These are phyloP conservation scores for Dillenia turbinata DNA, from an alignment of 164 flowering plant genomes.

Conservation along the genomic window DNA sequence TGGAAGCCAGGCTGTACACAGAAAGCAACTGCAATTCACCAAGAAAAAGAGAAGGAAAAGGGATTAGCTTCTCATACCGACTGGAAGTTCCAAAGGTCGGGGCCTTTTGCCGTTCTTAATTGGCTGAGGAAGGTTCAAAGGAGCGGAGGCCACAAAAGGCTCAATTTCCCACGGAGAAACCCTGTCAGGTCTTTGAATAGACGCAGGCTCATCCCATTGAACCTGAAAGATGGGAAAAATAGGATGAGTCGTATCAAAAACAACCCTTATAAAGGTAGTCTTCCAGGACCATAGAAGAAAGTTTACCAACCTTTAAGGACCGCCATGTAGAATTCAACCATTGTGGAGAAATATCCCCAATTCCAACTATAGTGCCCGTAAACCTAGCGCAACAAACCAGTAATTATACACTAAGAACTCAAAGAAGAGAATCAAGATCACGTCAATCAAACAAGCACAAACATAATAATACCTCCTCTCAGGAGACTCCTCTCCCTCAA, in stretches of 20 bases:
- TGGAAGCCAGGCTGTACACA: too few species aligned
- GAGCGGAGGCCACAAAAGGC: constrained; percentile 46
- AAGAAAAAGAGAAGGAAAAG: background rate
- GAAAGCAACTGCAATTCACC: too few species aligned
- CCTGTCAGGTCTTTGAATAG: constrained; percentile 68
- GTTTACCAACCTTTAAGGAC: constrained; percentile 43
- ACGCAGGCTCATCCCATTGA: constrained; percentile 92
- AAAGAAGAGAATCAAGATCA: background rate
- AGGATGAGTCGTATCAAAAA: background rate
- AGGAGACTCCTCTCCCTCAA: constrained; percentile 69
- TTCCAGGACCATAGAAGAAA: background rate
- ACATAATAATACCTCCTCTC: constrained; percentile 51
- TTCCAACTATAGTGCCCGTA: constrained; percentile 57
- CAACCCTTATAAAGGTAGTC: background rate
- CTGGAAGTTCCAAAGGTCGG: constrained; percentile 44
- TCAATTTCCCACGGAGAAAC: constrained; percentile 98
- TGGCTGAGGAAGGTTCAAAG: constrained; percentile 25
- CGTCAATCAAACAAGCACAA: background rate
- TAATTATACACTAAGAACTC: background rate
- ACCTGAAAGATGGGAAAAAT: constrained; percentile 34
- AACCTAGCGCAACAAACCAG: constrained; percentile 26
- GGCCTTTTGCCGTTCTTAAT: constrained; percentile 54
- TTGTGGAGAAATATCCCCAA: constrained; percentile 44
- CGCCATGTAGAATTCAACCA: constrained; percentile 67
- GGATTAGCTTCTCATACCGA: constrained; percentile 29